Conservation (phyloP, 345 rosid genomes). For the Raphanus raphanistrum region DNA sequence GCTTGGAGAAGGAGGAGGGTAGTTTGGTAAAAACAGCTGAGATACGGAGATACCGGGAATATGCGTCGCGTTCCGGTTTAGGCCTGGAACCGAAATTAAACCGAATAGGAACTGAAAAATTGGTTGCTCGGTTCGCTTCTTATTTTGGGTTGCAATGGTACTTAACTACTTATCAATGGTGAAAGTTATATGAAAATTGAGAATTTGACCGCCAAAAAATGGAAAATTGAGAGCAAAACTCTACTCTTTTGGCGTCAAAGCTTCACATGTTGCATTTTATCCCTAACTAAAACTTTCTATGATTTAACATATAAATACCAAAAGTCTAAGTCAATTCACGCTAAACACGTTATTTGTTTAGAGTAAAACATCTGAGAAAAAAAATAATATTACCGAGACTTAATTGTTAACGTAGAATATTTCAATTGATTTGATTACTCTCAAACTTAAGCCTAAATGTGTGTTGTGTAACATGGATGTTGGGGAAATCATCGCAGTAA, state of each 20-base stretch:
- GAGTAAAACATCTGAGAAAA: not conserved
- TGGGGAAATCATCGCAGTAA: not conserved
- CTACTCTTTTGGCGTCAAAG: not conserved
- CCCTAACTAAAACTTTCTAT: not conserved
- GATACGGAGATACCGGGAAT: slow-evolving; percentile 25
- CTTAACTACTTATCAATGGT: not conserved
- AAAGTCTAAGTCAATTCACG: not conserved
- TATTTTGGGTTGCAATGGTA: not conserved
- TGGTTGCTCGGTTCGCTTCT: not conserved
- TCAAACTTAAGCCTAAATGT: not conserved
- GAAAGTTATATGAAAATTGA: no score
- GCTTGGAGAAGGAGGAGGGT: slow-evolving; percentile 31
- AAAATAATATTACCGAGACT: not conserved
- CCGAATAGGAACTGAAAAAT: not conserved
- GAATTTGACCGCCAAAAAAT: no score
- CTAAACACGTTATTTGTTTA: not conserved
- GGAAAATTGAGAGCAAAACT: not conserved
- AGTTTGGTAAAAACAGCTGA: not conserved
- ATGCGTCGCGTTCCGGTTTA: slow-evolving; percentile 3
- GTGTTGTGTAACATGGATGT: not conserved
- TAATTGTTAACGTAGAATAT: not conserved
- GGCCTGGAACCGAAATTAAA: not conserved
- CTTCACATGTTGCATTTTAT: not conserved
- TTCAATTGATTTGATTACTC: not conserved
- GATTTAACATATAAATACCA: not conserved